phyloP scores from a whole-genome alignment of 495 filamentous ascomycete genomes.

The Hyaloscypha bicolor region DNA sequence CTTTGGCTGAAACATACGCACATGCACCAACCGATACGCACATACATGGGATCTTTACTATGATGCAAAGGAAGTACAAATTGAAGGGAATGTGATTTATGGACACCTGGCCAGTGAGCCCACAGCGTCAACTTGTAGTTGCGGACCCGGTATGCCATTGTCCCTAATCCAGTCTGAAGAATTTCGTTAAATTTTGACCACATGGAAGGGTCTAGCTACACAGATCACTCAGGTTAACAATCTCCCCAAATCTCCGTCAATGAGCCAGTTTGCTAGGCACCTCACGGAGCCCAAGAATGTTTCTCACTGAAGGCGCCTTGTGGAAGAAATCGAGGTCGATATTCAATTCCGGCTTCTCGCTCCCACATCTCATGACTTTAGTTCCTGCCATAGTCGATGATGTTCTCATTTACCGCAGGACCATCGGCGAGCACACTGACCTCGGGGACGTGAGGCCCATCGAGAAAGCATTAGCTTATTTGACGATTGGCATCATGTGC shows the following conservation, averaged over 20 bases:
- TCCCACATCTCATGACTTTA: constrained; percentile 39
- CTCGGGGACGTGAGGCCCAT: constrained; percentile 46
- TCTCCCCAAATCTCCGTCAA: neutral
- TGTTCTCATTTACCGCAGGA: constrained; percentile 35
- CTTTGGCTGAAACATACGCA: constrained; percentile 6
- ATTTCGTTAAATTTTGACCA: neutral
- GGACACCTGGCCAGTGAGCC: constrained; percentile 14
- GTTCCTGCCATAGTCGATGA: constrained; percentile 42
- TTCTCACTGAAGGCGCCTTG: constrained; percentile 29
- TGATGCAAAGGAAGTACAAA: constrained; percentile 13
- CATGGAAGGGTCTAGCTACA: neutral
- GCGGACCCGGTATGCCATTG: constrained; percentile 11
- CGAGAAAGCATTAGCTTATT: constrained; percentile 65
- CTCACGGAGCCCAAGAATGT: constrained; percentile 9
- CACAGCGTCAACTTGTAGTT: constrained; percentile 9
- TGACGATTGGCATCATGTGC: constrained; percentile 69
- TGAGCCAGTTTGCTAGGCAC: neutral
- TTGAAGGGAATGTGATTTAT: constrained; percentile 10
- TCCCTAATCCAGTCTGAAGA: neutral
- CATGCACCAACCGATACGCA: constrained; percentile 12
- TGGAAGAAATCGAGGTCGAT: constrained; percentile 43
- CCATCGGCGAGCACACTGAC: constrained; percentile 34
- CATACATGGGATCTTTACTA: constrained; percentile 6
- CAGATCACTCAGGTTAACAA: neutral
- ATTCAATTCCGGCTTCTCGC: constrained; percentile 46